phyloP scores from a whole-genome alignment of 2,329 filamentous ascomycete genomes.

The Amylocarpus encephaloides region DNA sequence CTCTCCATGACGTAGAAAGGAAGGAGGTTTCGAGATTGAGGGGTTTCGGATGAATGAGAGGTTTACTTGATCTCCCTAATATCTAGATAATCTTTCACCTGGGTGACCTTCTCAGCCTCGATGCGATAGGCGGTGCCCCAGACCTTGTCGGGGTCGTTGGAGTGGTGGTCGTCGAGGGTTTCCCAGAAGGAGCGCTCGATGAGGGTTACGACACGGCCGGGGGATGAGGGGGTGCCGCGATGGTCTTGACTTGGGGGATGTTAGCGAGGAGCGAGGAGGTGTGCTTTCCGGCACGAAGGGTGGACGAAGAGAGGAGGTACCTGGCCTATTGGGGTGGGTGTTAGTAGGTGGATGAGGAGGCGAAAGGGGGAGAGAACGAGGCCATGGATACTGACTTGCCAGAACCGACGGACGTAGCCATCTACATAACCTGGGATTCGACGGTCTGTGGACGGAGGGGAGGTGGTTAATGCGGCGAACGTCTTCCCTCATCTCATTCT shows the following conservation, averaged over 20 bases:
- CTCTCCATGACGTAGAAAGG: no score
- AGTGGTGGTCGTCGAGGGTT: constrained; percentile 59
- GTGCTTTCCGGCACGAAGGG: no score
- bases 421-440: constrained; percentile 84
- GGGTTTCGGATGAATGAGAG: not conserved
- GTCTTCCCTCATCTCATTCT: not conserved
- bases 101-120: constrained; percentile 59
- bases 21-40: not conserved
- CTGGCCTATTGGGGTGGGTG: not conserved
- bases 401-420: constrained; percentile 92
- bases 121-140: constrained; percentile 96
- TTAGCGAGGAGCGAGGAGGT: constrained; percentile 6
- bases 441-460: constrained; percentile 51
- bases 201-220: constrained; percentile 87
- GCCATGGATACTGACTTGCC: constrained; percentile 63
- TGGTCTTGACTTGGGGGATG: constrained; percentile 70
- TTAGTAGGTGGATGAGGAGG: not conserved
- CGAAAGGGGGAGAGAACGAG: not conserved
- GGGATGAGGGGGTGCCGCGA: constrained; percentile 79
- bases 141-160: constrained; percentile 59
- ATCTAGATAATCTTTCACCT: constrained; percentile 86
- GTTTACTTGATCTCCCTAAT: constrained; percentile 80
- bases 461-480: not conserved
- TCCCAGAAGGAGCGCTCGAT: constrained; percentile 83
- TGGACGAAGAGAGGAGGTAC: constrained; percentile 2